A percentile compares a stretch with the other conserved stretches of the same genome.
Evolutionary conservation across 352 stramenopile genomes (phyloP).

Genomic region (Pythium oligandrum): DNA sequence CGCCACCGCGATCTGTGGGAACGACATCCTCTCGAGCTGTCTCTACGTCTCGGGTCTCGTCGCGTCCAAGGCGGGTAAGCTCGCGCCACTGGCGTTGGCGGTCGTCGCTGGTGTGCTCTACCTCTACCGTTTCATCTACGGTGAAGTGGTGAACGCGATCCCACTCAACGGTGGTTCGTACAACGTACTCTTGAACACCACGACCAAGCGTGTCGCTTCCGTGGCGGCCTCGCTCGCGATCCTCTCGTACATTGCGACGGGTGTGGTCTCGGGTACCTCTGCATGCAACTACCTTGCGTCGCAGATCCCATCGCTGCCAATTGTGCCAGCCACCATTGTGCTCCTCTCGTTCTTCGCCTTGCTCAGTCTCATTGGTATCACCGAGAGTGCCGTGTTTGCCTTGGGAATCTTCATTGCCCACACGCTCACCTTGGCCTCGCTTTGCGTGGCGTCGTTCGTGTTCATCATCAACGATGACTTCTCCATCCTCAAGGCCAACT

Average conservation of each 20-base stretch:
- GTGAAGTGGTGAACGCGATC: conserved; percentile 91
- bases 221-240: conserved; percentile 92
- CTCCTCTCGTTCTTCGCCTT: conserved; percentile 91
- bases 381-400: conserved; percentile 88
- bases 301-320: conserved; percentile 64
- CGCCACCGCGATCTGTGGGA: conserved; percentile 93
- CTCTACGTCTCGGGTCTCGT: conserved; percentile 88
- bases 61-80: conserved; percentile 84
- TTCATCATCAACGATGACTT: conserved; percentile 84
- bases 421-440: conserved; percentile 72
- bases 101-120: conserved; percentile 89
- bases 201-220: conserved; percentile 90
- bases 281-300: conserved; percentile 85
- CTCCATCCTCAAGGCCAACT: conserved; percentile 76
- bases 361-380: conserved; percentile 90
- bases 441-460: conserved; percentile 74
- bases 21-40: conserved; percentile 94
- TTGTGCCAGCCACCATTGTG: conserved; percentile 75
- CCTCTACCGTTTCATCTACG: conserved; percentile 92
- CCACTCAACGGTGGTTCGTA: conserved; percentile 95
- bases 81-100: conserved; percentile 86
- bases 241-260: conserved; percentile 95
- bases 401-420: conserved; percentile 91
- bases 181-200: conserved; percentile 95
- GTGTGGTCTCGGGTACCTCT: conserved; percentile 84